Evolutionary conservation across 805 yeast species (phyloP), one percentile per base, ranked within the genome.

Genomic region (Huiozyma sinensis): DNA sequence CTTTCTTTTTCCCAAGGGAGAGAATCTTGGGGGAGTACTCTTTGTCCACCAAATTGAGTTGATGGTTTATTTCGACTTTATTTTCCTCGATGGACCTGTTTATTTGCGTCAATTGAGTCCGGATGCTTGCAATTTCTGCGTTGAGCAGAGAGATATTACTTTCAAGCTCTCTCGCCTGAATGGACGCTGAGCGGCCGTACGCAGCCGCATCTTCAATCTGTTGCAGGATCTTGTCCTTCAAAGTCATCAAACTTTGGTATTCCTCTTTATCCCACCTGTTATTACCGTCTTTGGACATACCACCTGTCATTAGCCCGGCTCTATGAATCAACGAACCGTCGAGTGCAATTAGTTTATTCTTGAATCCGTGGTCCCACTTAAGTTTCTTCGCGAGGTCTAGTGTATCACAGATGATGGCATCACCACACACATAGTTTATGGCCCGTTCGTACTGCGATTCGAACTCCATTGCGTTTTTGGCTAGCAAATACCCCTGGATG

Each of bases 281-380:
- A 29, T 60, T 57, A 17, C 52, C 57, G 35, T 68, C 68, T n/a
- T 69, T 69, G 6, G 77, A 70, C 29, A 70, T 66, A 51, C 97
- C 97, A 60, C 97, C 97, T 7, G 97, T 83, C 95, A 92, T 86
- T 33, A 88, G 69, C 6, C 95, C 95, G 5, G 90, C 80, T 54
- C 77, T 79, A 57, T 86, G 87, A 39, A 92, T 83, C 30, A 88
- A 69, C 0, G 90, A 76, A 1, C 98, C 98, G 41, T 86, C 87
- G 10, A 86, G 55, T 0, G 95, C 76, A 2, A 89, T 95, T 40
- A 83, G 65, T 59, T 84, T 87, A 36, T 76, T 77, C 40, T 72
- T 72, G 29, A 77, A 63, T 6, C 71, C 67, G 33, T 66, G 64
- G 13, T 70, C 69, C 90, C 95, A 86, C 56, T 85, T 79, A 46